These are phyloP conservation scores for Lumnitzera racemosa DNA, from an alignment of 345 rosid genomes.

Conservation along the genomic window DNA sequence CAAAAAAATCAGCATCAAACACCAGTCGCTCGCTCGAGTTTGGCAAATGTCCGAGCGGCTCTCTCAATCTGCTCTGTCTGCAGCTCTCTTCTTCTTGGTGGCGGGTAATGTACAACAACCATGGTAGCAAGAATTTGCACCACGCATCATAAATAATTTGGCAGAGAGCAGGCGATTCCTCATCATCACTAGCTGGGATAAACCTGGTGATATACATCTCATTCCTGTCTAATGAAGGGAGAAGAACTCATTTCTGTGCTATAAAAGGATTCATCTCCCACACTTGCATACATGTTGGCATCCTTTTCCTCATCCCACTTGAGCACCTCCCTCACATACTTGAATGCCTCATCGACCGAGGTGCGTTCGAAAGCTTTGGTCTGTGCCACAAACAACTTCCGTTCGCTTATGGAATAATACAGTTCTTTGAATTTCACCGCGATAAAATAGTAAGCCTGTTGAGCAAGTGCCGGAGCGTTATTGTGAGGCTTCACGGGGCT, in stretches of 20 bases:
- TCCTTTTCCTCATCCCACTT: constrained; percentile 60
- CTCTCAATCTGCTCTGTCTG: no score
- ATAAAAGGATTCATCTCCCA: constrained; percentile 40
- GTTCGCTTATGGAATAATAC: constrained; percentile 24
- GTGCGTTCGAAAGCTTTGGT: constrained; percentile 30
- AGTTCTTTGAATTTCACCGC: constrained; percentile 56
- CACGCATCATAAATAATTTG: no score
- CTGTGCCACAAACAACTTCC: constrained; percentile 46
- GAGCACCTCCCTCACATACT: constrained; percentile 45
- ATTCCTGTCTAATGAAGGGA: constrained; percentile 31
- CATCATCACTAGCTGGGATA: background rate
- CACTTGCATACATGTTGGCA: constrained; percentile 21
- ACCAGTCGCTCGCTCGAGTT: no score
- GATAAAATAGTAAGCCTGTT: constrained; percentile 43
- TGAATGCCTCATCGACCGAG: constrained; percentile 43
- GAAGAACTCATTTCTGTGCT: constrained; percentile 42
- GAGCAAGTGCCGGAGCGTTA: constrained; percentile 39
- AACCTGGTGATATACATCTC: background rate
- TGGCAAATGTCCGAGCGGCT: no score
- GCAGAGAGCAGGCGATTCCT: no score
- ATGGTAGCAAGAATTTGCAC: no score
- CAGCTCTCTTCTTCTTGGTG: no score
- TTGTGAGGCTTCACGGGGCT: constrained; percentile 33
- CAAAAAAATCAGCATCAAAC: no score
- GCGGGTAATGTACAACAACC: no score